A percentile compares a stretch with the other conserved stretches of the same genome.
These are phyloP conservation scores for Lichtheimia ramosa DNA, from an alignment of 371 early-diverging fungal species.

Conservation along the genomic window DNA sequence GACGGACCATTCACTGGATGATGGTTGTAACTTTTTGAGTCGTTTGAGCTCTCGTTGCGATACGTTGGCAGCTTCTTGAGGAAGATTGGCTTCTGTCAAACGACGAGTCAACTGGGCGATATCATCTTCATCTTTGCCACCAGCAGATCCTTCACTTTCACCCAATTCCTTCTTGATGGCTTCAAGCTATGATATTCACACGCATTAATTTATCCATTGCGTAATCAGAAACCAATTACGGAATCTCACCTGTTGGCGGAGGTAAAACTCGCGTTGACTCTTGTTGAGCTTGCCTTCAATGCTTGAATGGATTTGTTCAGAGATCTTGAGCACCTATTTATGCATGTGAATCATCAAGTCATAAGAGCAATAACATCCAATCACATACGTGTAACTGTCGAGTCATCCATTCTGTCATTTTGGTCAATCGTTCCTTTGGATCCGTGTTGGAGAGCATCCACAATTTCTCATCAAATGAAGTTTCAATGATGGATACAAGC, in stretches of 20 bases:
- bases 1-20: conserved; percentile 80
- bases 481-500: conserved; percentile 72
- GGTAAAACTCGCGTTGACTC: conserved; percentile 81
- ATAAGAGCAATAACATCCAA: too few relatives aligned
- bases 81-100: conserved; percentile 60
- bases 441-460: conserved; percentile 59
- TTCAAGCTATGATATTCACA: conserved; percentile 51
- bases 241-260: conserved; percentile 73
- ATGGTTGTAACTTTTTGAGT: conserved; percentile 52
- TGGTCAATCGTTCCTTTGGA: conserved; percentile 59
- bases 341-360: too few relatives aligned
- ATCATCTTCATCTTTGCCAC: conserved; percentile 56
- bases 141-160: conserved; percentile 29
- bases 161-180: conserved; percentile 84
- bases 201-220: conserved; percentile 4
- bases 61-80: conserved; percentile 63
- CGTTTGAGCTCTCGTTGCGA: conserved; percentile 73
- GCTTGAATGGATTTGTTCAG: conserved; percentile 78
- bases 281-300: conserved; percentile 76
- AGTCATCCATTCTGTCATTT: conserved; percentile 66
- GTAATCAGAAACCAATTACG: conserved; percentile 1
- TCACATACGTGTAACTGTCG: conserved; percentile 73
- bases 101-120: conserved; percentile 55
- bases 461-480: conserved; percentile 72
- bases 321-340: conserved; percentile 74